Base-by-base conservation (phyloP, 1,284 basidiomycete species). In the Ustilago curta region DNA sequence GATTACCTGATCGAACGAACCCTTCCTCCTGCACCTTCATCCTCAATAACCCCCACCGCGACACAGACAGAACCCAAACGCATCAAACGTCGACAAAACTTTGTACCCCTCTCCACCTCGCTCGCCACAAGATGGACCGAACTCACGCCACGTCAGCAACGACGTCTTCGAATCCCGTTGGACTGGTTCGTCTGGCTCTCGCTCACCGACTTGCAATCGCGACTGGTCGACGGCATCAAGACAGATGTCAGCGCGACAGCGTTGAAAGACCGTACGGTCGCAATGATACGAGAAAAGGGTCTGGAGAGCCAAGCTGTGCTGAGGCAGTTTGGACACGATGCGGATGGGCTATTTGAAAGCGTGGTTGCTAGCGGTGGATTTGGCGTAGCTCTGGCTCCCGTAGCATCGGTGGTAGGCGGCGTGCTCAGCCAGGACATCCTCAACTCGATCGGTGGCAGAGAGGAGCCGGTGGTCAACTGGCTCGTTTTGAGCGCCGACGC, bases 381-480 rank as follows among this genome's bases (percentile, higher is more conserved):
- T 87, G 90, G 12, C 87, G 87, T 18, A 92, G 96, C 87, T 90
- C 93, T 4, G 92, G 95, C 2, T 90, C 95, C 4, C 91, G 94
- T 83, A 6, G 68, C 54, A 4, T 95, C 95, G 0, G 91, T 99
- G 31, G 88, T 99, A 47, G 96, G 97, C 31, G 97, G 97, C 16
- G 89, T 98, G 85, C 87, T 98, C 16, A 95, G 91, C 2, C 97
- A 99, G 86, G 96, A 98, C 84, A 91, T 98, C 55, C 88, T 99
- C 47, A 96, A 97, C 85, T 90, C 93, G 0, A 87, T 99, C 39
- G 93, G 92, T 44, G 93, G 91, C 58, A 91, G 94, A 59, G 95
- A 98, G 81, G 90, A 91, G 48, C 96, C 96, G 1, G 91, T 97
- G 67, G 91, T 92, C 55, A 98, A 99, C 85, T 91, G 97, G 80